phyloP scores from a whole-genome alignment of 2,329 filamentous ascomycete genomes.

The Paecilomyces formosus region DNA sequence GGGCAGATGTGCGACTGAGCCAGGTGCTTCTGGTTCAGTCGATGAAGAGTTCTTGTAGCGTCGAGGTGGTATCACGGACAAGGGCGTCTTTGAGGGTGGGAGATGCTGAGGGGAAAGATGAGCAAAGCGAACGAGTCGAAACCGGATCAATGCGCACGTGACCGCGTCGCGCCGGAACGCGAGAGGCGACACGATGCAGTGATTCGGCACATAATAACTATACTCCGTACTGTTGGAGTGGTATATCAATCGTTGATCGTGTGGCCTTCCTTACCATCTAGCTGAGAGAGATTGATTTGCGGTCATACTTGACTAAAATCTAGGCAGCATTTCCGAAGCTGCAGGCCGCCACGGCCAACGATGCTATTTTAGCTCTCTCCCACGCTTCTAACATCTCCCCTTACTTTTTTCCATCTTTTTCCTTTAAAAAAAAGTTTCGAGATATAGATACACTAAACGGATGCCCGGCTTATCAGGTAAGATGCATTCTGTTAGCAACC shows the following conservation, averaged over 20 bases:
- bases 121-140: not conserved
- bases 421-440: not conserved
- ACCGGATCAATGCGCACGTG: constrained; percentile 3
- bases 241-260: not conserved
- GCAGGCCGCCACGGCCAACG: not conserved
- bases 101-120: constrained; percentile 2
- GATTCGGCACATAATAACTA: not conserved
- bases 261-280: not conserved
- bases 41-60: constrained; percentile 8
- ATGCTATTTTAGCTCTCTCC: not conserved
- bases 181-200: not conserved
- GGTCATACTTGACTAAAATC: not conserved
- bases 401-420: not conserved
- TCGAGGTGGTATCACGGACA: not conserved
- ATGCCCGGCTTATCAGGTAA: constrained; percentile 24
- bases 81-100: not conserved
- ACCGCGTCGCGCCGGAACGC: not conserved
- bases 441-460: not conserved
- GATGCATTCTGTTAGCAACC: not conserved
- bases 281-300: not conserved
- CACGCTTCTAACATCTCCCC: not conserved
- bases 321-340: not conserved
- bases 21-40: constrained; percentile 46
- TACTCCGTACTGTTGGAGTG: not conserved
- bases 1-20: constrained; percentile 46